Evolutionary conservation across 345 rosid genomes (phyloP).

Genomic region (Erysimum cheiranthoides): DNA sequence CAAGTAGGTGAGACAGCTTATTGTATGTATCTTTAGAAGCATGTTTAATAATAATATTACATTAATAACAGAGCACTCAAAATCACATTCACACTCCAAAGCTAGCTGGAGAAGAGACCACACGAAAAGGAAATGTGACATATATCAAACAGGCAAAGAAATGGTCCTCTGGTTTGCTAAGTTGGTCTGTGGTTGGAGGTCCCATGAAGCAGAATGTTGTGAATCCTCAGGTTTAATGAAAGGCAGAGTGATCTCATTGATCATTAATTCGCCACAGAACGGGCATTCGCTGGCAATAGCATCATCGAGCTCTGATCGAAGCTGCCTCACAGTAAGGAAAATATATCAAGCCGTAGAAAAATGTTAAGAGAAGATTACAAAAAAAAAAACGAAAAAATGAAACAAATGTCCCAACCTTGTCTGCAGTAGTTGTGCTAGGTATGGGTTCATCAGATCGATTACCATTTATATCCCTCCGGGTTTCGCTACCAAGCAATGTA

Average conservation of each 20-base stretch:
- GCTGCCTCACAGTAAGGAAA: conserved; percentile 54
- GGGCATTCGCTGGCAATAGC: conserved; percentile 97
- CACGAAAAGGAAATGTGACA: conserved; percentile 4
- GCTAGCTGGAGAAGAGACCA: conserved; percentile 29
- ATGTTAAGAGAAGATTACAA: not conserved
- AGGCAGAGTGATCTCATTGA: conserved; percentile 75
- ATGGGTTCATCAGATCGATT: conserved; percentile 64
- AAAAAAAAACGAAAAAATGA: not conserved
- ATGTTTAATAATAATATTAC: conserved; percentile 36
- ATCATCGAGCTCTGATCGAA: conserved; percentile 87
- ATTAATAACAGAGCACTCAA: conserved; percentile 13
- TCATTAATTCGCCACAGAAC: conserved; percentile 94
- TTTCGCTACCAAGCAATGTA: conserved; percentile 78
- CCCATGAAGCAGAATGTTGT: conserved; percentile 77
- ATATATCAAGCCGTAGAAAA: conserved; percentile 24
- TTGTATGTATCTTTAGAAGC: conserved; percentile 35
- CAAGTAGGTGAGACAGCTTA: conserved; percentile 12
- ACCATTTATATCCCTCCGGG: conserved; percentile 68
- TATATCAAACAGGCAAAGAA: conserved; percentile 52
- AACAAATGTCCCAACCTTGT: conserved; percentile 61
- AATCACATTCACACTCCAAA: conserved; percentile 34
- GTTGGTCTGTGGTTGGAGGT: conserved; percentile 67
- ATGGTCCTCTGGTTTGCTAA: conserved; percentile 65
- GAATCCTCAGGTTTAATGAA: conserved; percentile 79
- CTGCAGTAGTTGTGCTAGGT: conserved; percentile 65